Evolutionary conservation across 2,329 filamentous ascomycete genomes (phyloP).

Genomic region (Diaporthe humulicola): DNA sequence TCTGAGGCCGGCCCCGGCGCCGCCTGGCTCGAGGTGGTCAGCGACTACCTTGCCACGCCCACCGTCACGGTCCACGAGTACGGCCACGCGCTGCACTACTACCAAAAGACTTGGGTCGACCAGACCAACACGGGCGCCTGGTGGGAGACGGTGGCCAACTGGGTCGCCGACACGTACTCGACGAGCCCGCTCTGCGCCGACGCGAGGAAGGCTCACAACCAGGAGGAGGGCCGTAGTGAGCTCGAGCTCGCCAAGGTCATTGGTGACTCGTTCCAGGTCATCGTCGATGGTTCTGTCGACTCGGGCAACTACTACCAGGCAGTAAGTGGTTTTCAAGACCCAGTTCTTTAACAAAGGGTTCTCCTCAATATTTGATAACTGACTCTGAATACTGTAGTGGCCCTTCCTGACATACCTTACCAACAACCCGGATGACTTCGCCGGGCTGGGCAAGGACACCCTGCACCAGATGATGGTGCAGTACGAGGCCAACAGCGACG

Average conservation of each 20-base stretch:
- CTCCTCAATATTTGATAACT: background rate
- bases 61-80: slow-evolving; percentile 19
- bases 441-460: slow-evolving; percentile 13
- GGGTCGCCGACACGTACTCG: slow-evolving; percentile 16
- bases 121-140: slow-evolving; percentile 6
- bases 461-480: slow-evolving; percentile 23
- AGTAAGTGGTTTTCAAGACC: background rate
- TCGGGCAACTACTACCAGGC: slow-evolving; percentile 21
- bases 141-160: slow-evolving; percentile 20
- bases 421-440: slow-evolving; percentile 12
- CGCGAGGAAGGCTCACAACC: slow-evolving; percentile 3
- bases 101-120: slow-evolving; percentile 16
- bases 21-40: slow-evolving; percentile 18
- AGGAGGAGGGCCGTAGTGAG: slow-evolving; percentile 13
- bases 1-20: background rate
- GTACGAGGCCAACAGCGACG: slow-evolving; percentile 21
- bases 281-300: slow-evolving; percentile 3
- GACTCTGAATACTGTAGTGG: background rate
- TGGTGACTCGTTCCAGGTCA: slow-evolving; percentile 19
- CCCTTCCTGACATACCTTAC: slow-evolving; percentile 10
- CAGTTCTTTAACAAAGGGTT: background rate
- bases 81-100: slow-evolving; percentile 18
- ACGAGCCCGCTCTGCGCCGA: slow-evolving; percentile 13
- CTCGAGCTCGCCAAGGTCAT: slow-evolving; percentile 15
- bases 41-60: slow-evolving; percentile 13